Base-by-base conservation (phyloP, 2,329 filamentous ascomycete species). In the Phaeosphaeriaceae sp. region DNA sequence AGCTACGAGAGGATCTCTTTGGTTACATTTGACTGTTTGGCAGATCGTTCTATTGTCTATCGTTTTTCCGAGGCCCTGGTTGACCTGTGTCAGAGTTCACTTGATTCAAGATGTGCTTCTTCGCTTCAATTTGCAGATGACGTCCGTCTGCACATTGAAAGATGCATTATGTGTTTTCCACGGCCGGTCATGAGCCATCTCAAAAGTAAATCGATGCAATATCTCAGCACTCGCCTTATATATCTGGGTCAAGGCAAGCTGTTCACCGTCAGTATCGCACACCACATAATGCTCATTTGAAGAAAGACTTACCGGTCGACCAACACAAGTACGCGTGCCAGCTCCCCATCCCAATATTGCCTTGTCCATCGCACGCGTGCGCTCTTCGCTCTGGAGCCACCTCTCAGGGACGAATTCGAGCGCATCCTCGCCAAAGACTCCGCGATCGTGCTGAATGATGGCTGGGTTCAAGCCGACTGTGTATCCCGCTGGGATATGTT, bases 381-480 rank as follows among this genome's bases (percentile, higher is more conserved):
- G 80, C 61, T 81, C 82, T 53, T 84, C 61, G 6, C 80, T 78
- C 50, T 84, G 79, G 1, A 84, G 69, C 83, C 89, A 91, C 40
- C 90, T 75, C 74, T 92, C 90, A 0, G 90, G 90, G 22, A 87
- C 77, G 72, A 85, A 93, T 0, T 71, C 76, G 48, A 91, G 86
- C 0, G 86, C 85, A 60, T 92, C 87, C 0, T 81, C 76, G 3
- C 90, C 90, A 67, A 91, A 93, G 25, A 92, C 81, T 53, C 88
- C 85, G 9, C 82, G 80, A 5, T 87, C 83, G 13, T 88, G 83
- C 68, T 92, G 90, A 33, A 92, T 81, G n/a, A 92, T 86, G 88
- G 89, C 92, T 0, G 90, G 86, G 53, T 86, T 91, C 69, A 87
- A 89, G 3, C 90, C 91, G 0, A 92, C 89, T 58, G 89, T 88